Conservation (phyloP, 2,329 filamentous ascomycete genomes). For the Exophiala bonariae region DNA sequence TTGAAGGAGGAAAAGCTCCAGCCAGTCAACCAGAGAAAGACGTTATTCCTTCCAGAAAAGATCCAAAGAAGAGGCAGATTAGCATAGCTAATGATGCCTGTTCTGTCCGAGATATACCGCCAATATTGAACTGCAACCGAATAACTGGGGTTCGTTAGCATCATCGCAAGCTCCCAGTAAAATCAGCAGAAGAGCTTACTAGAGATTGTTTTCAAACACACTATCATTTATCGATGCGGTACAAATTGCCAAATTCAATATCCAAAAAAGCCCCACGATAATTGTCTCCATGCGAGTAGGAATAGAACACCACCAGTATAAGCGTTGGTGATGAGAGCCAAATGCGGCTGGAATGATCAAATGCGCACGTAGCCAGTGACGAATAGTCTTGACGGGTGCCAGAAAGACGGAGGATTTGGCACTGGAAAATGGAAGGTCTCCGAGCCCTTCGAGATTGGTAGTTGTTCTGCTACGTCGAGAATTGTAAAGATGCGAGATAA, state of each 20-base stretch:
- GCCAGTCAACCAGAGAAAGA: slow-evolving; percentile 65
- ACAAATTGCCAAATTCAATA: slow-evolving; percentile 46
- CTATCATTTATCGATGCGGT: no score
- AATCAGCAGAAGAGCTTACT: slow-evolving; percentile 34
- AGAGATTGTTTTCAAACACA: slow-evolving; percentile 50
- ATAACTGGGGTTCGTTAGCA: neutral
- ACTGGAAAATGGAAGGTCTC: slow-evolving; percentile 1
- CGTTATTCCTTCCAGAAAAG: slow-evolving; percentile 66
- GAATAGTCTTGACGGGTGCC: slow-evolving; percentile 11
- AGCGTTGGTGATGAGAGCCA: slow-evolving; percentile 41
- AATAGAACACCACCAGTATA: slow-evolving; percentile 46
- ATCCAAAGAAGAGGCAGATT: slow-evolving; percentile 67
- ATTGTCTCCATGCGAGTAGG: slow-evolving; percentile 50
- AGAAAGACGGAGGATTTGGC: slow-evolving; percentile 1
- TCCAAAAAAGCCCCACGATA: slow-evolving; percentile 45
- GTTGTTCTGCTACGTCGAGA: slow-evolving; percentile 6
- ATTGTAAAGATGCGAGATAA: slow-evolving; percentile 26
- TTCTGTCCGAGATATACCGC: slow-evolving; percentile 63
- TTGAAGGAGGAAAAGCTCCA: slow-evolving; percentile 69
- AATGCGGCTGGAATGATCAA: slow-evolving; percentile 46
- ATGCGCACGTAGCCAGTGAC: slow-evolving; percentile 37
- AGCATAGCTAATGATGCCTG: slow-evolving; percentile 62
- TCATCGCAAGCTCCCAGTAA: neutral
- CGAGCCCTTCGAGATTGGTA: slow-evolving; percentile 15
- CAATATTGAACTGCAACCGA: slow-evolving; percentile 37